Conservation (phyloP, 73 alveolate species). For the Paramecium primaurelia region DNA sequence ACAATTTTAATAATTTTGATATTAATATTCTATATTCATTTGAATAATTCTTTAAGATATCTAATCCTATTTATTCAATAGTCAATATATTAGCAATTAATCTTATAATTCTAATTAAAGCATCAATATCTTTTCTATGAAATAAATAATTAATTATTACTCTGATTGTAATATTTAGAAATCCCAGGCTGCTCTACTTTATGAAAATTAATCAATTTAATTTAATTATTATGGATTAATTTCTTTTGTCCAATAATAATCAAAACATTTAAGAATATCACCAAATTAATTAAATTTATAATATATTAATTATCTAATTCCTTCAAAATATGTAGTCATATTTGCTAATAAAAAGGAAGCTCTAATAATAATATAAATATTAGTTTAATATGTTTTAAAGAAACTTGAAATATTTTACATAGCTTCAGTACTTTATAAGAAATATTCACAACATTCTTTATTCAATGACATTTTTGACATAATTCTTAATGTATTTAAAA, state of each 20-base stretch:
- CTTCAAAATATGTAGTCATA: conserved; percentile 57
- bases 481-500: conserved; percentile 57
- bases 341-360: conserved; percentile 59
- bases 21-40: conserved; percentile 6
- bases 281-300: conserved; percentile 39
- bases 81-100: conserved; percentile 56
- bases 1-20: not conserved
- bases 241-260: conserved; percentile 50
- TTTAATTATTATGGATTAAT: conserved; percentile 6
- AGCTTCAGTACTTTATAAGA: conserved; percentile 26
- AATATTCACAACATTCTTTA: conserved; percentile 45
- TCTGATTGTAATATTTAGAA: conserved; percentile 50
- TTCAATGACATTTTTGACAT: conserved; percentile 53
- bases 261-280: conserved; percentile 51
- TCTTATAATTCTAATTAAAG: conserved; percentile 47
- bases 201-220: conserved; percentile 33
- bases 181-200: conserved; percentile 61
- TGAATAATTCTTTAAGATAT: conserved; percentile 36
- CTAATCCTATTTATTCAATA: conserved; percentile 44
- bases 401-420: conserved; percentile 48
- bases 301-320: conserved; percentile 49
- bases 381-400: conserved; percentile 46
- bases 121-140: conserved; percentile 56
- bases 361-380: conserved; percentile 50
- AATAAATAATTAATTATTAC: not conserved